Percentiles rank a stretch among this genome's conserved stretches.
phyloP scores from a whole-genome alignment of 768 basidiomycete genomes.

The Strobilomyces echinocephalus region DNA sequence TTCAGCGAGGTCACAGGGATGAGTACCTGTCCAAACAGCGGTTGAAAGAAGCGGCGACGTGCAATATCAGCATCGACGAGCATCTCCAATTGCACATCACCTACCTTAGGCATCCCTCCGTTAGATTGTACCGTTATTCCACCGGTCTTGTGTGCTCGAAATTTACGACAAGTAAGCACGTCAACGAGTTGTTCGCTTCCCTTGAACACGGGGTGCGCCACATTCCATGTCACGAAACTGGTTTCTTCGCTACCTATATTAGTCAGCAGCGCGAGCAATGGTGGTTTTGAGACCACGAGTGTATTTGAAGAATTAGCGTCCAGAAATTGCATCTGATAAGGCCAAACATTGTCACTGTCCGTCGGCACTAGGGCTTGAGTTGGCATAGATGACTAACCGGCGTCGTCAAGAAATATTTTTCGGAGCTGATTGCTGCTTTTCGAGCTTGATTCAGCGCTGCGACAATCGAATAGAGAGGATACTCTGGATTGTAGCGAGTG shows the following conservation, averaged over 20 bases:
- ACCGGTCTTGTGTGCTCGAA: constrained; percentile 37
- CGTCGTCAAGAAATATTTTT: constrained; percentile 43
- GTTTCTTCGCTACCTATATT: constrained; percentile 44
- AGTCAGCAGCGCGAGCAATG: constrained; percentile 52
- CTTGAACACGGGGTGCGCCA: constrained; percentile 39
- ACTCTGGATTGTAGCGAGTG: constrained; percentile 47
- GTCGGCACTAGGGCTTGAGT: not conserved
- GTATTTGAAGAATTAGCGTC: constrained; percentile 34
- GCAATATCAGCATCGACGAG: not conserved
- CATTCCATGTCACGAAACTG: constrained; percentile 37
- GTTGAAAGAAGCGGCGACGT: not conserved
- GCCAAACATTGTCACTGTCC: not conserved
- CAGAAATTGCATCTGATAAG: constrained; percentile 43
- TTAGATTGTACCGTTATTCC: constrained; percentile 36
- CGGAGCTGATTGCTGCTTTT: constrained; percentile 42
- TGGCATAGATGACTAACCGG: constrained; percentile 31
- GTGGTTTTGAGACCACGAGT: constrained; percentile 50
- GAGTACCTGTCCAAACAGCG: constrained; percentile 27
- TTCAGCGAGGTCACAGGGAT: constrained; percentile 30
- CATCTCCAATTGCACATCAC: not conserved
- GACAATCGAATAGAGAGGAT: constrained; percentile 45
- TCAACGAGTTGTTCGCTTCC: constrained; percentile 45
- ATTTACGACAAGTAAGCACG: constrained; percentile 43
- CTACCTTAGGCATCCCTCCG: constrained; percentile 45
- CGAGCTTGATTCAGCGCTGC: constrained; percentile 49